These are phyloP conservation scores for Diplocarpon mali DNA, from an alignment of 2,329 filamentous ascomycete genomes.

Conservation along the genomic window DNA sequence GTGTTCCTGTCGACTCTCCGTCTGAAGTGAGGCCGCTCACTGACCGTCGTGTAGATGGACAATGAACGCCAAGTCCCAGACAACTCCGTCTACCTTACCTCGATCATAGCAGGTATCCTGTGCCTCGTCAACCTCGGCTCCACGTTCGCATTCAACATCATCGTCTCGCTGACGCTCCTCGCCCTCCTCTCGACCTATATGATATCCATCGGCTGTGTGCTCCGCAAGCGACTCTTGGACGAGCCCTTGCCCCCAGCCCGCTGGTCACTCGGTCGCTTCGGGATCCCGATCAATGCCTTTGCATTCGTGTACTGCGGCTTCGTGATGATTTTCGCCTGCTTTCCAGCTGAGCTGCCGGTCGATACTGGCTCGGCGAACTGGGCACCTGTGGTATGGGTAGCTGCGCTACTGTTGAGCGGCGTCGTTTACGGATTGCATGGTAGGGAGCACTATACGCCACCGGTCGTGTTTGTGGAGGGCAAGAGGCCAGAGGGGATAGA, in stretches of 20 bases:
- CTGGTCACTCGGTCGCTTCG: constrained; percentile 33
- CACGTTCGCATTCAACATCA: constrained; percentile 40
- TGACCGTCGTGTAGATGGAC: constrained; percentile 22
- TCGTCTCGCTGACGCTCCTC: constrained; percentile 39
- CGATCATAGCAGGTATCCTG: constrained; percentile 13
- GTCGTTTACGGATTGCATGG: constrained; percentile 27
- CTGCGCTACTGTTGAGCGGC: constrained; percentile 13
- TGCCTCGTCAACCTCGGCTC: constrained; percentile 38
- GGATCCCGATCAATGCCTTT: constrained; percentile 33
- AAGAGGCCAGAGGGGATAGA: constrained; percentile 7
- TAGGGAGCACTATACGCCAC: constrained; percentile 26
- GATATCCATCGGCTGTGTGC: constrained; percentile 34
- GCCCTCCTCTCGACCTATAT: constrained; percentile 42
- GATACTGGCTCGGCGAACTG: constrained; percentile 36
- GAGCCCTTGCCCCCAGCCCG: constrained; percentile 31
- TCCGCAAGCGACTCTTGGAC: constrained; percentile 27
- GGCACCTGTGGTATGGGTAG: constrained; percentile 17
- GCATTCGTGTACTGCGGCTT: constrained; percentile 35
- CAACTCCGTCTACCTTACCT: constrained; percentile 19
- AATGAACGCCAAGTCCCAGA: constrained; percentile 22
- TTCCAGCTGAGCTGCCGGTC: constrained; percentile 31
- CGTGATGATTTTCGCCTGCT: constrained; percentile 38
- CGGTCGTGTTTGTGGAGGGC: constrained; percentile 17
- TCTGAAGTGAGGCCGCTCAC: neutral
- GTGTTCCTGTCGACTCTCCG: neutral